Percentiles rank a stretch among this genome's conserved stretches.
These are phyloP conservation scores for Blastomyces silverae DNA, from an alignment of 2,329 filamentous ascomycete species.

Conservation along the genomic window DNA sequence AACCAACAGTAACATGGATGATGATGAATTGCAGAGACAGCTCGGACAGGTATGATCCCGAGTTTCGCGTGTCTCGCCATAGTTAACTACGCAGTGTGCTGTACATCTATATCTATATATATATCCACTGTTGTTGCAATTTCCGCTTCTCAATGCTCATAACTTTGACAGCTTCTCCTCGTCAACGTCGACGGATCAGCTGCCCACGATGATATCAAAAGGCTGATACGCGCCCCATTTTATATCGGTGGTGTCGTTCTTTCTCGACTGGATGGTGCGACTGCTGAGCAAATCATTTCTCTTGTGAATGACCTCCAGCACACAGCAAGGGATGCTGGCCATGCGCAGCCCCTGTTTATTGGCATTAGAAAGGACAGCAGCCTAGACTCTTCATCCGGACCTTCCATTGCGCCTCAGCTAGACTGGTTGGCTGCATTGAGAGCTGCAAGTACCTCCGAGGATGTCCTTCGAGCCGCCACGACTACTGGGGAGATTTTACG, in stretches of 20 bases:
- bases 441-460: slow-evolving; percentile 34
- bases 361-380: slow-evolving; percentile 45
- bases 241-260: slow-evolving; percentile 40
- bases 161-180: slow-evolving; percentile 38
- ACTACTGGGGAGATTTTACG: slow-evolving; percentile 37
- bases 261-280: slow-evolving; percentile 39
- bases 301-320: slow-evolving; percentile 31
- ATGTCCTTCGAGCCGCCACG: slow-evolving; percentile 33
- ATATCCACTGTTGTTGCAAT: neutral
- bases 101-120: no score
- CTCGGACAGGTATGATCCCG: slow-evolving; percentile 14
- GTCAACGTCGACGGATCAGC: slow-evolving; percentile 40
- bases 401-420: slow-evolving; percentile 37
- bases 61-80: neutral
- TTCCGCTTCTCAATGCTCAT: neutral
- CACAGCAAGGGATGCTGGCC: slow-evolving; percentile 36
- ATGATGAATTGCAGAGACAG: slow-evolving; percentile 14
- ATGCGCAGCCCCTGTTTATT: slow-evolving; percentile 40
- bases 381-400: slow-evolving; percentile 39
- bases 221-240: slow-evolving; percentile 36
- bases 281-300: slow-evolving; percentile 32
- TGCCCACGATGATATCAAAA: slow-evolving; percentile 39
- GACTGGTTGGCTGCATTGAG: slow-evolving; percentile 43
- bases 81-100: no score
- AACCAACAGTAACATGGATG: neutral